phyloP scores from a whole-genome alignment of 164 flowering plant genomes.

The Macadamia integrifolia region DNA sequence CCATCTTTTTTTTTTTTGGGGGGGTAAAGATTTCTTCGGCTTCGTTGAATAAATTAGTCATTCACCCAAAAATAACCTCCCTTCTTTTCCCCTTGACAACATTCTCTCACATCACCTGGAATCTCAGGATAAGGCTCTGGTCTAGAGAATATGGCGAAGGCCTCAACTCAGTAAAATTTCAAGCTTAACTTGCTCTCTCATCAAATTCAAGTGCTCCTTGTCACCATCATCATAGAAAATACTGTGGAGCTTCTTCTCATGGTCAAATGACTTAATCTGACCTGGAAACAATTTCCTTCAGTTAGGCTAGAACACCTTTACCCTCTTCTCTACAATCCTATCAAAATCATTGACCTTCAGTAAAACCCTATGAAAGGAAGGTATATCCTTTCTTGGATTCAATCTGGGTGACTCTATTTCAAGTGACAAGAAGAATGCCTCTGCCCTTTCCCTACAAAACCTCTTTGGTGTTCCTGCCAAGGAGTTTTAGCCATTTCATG shows the following conservation, averaged over 20 bases:
- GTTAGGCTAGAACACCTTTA: conserved; percentile 11
- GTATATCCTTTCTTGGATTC: conserved; percentile 5
- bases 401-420: neutral
- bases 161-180: too few relatives aligned
- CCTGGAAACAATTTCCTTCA: conserved; percentile 10
- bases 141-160: too few relatives aligned
- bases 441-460: neutral
- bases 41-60: too few relatives aligned
- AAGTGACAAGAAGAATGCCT: conserved; percentile 1
- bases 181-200: conserved; percentile 12
- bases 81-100: too few relatives aligned
- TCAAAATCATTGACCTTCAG: conserved; percentile 5
- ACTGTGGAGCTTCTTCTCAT: conserved; percentile 7
- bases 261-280: conserved; percentile 4
- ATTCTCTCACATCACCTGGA: too few relatives aligned
- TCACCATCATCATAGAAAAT: conserved; percentile 15
- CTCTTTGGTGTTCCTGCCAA: neutral
- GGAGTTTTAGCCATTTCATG: neutral
- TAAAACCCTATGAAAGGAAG: conserved; percentile 11
- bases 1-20: too few relatives aligned
- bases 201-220: conserved; percentile 8
- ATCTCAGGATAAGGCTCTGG: too few relatives aligned
- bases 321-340: conserved; percentile 10
- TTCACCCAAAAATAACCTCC: too few relatives aligned
- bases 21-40: too few relatives aligned